A percentile compares a stretch with the other conserved stretches of the same genome.
Evolutionary conservation across 1,284 basidiomycete genomes (phyloP).

Genomic region (Hemileccinum hortonii): DNA sequence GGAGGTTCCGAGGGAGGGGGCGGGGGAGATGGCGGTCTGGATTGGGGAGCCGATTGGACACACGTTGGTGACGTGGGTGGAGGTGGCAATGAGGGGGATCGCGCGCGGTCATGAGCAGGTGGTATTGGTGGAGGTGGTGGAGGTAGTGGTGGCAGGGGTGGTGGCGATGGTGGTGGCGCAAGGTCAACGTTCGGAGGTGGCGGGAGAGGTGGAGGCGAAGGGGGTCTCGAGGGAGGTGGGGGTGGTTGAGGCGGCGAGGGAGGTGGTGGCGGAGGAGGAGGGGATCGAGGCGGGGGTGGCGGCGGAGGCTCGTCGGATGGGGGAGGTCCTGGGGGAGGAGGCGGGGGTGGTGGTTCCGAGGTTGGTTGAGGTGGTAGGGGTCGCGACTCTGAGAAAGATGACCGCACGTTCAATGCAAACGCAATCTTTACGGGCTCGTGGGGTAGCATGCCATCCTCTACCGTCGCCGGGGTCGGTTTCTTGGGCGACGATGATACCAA

Average conservation of each 20-base stretch:
- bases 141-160: slow-evolving; percentile 10
- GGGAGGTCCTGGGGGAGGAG: slow-evolving; percentile 30
- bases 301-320: slow-evolving; percentile 24
- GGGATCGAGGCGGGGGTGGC: slow-evolving; percentile 22
- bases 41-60: slow-evolving; percentile 6
- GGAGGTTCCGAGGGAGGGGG: slow-evolving; percentile 28
- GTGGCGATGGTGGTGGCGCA: slow-evolving; percentile 20
- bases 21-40: slow-evolving; percentile 20
- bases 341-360: slow-evolving; percentile 31
- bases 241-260: slow-evolving; percentile 1
- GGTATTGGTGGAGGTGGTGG: slow-evolving; percentile 18
- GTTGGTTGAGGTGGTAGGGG: slow-evolving; percentile 29
- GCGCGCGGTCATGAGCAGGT: slow-evolving; percentile 17
- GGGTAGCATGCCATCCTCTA: slow-evolving; percentile 27
- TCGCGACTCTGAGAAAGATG: slow-evolving; percentile 27
- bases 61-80: slow-evolving; percentile 23
- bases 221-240: slow-evolving; percentile 7
- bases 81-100: slow-evolving; percentile 27
- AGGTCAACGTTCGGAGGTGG: slow-evolving; percentile 2
- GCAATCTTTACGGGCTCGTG: slow-evolving; percentile 35
- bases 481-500: slow-evolving; percentile 8
- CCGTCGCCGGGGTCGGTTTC: slow-evolving; percentile 16
- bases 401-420: slow-evolving; percentile 29
- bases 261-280: slow-evolving; percentile 1
- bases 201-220: slow-evolving; percentile 9